Evolutionary conservation across 2,329 filamentous ascomycete species (phyloP).

Genomic region (Aureobasidium namibiae): DNA sequence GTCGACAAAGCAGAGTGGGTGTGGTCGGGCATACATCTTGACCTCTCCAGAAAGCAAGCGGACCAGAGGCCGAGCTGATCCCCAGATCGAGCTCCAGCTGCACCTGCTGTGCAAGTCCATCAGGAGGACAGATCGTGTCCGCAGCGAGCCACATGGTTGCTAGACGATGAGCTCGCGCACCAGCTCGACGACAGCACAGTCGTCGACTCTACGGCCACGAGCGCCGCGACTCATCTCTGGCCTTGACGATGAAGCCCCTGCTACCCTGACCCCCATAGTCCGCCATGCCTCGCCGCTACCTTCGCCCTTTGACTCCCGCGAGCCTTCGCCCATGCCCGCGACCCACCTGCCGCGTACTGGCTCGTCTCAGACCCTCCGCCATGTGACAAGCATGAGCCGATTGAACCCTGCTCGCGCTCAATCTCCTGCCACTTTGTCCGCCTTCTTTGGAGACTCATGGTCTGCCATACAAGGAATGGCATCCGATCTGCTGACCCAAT

Average conservation of each 20-base stretch:
- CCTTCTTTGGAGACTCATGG: constrained; percentile 42
- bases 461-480: constrained; percentile 41
- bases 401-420: not conserved
- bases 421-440: constrained; percentile 26
- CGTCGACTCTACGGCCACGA: constrained; percentile 38
- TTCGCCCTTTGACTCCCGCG: constrained; percentile 27
- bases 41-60: not conserved
- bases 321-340: constrained; percentile 32
- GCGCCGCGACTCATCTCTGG: constrained; percentile 40
- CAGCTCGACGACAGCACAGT: constrained; percentile 27
- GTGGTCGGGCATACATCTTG: not conserved
- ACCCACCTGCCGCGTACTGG: constrained; percentile 11
- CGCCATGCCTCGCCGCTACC: constrained; percentile 26
- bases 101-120: not conserved
- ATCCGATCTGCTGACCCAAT: constrained; percentile 33
- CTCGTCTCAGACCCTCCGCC: constrained; percentile 10
- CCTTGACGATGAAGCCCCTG: constrained; percentile 36
- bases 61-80: not conserved
- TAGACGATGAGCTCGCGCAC: constrained; percentile 22
- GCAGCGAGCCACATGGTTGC: not conserved
- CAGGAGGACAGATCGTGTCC: constrained; percentile 18
- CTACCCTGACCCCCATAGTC: constrained; percentile 26
- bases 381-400: not conserved
- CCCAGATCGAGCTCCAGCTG: not conserved
- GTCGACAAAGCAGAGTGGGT: not conserved